Percentiles rank a stretch among this genome's conserved stretches.
These are phyloP conservation scores for Euptelea pleiosperma DNA, from an alignment of 164 flowering plant species.

Conservation along the genomic window DNA sequence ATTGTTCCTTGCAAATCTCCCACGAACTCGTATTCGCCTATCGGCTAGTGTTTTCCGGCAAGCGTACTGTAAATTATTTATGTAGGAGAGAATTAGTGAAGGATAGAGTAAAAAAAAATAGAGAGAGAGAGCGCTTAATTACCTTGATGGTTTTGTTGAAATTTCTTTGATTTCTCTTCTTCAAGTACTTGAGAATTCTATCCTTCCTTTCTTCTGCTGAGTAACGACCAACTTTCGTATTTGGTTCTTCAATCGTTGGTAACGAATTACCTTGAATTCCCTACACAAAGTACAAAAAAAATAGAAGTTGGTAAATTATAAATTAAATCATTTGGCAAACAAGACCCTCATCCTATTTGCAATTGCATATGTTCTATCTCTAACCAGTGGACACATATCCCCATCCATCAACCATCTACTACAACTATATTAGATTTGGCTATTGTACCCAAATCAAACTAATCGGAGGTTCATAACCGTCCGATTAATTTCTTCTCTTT, in stretches of 20 bases:
- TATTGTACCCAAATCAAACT: too few relatives aligned
- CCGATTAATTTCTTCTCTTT: too few relatives aligned
- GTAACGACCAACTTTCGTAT: constrained; percentile 54
- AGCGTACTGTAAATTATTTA: constrained; percentile 59
- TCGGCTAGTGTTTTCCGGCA: constrained; percentile 89
- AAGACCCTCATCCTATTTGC: too few relatives aligned
- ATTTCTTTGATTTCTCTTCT: constrained; percentile 85
- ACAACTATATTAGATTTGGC: too few relatives aligned
- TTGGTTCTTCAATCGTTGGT: constrained; percentile 25
- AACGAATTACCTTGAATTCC: constrained; percentile 30
- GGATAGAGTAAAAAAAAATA: neutral
- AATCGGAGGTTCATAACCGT: too few relatives aligned
- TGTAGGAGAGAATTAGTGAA: too few relatives aligned
- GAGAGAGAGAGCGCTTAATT: neutral
- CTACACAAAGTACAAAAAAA: too few relatives aligned
- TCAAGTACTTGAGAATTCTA: constrained; percentile 63
- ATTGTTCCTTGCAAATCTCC: constrained; percentile 79
- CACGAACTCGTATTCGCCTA: constrained; percentile 66
- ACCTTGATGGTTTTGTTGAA: constrained; percentile 93
- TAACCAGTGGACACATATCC: too few relatives aligned
- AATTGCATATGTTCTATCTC: too few relatives aligned
- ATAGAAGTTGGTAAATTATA: too few relatives aligned
- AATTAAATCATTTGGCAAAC: too few relatives aligned
- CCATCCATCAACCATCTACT: too few relatives aligned
- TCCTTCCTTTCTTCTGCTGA: constrained; percentile 73